These are phyloP conservation scores for Elsinoe ampelina DNA, from an alignment of 2,329 filamentous ascomycete species.

Conservation along the genomic window DNA sequence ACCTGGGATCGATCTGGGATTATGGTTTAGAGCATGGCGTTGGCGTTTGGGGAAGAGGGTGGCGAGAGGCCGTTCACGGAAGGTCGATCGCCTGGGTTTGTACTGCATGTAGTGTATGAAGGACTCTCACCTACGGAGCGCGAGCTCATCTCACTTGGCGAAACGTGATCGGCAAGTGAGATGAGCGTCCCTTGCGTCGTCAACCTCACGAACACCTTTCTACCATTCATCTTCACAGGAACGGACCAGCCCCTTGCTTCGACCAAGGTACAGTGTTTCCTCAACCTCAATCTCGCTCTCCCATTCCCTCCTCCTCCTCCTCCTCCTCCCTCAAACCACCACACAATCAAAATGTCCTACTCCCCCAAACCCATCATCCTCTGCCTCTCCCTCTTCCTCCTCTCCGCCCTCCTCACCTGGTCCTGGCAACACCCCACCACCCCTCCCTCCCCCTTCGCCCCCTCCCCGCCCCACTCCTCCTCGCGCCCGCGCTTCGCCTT, in stretches of 20 bases:
- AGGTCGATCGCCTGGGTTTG: background rate
- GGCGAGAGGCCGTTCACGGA: background rate
- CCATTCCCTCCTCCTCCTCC: too few species aligned
- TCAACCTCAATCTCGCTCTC: too few species aligned
- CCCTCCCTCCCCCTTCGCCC: background rate
- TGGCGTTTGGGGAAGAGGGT: background rate
- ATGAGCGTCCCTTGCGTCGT: too few species aligned
- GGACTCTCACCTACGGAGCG: conserved; percentile 4
- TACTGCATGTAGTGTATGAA: background rate
- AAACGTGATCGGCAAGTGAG: too few species aligned
- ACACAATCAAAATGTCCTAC: too few species aligned
- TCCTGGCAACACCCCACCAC: conserved; percentile 19
- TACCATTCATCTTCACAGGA: too few species aligned
- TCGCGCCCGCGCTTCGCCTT: conserved; percentile 23
- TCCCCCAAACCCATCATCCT: conserved; percentile 24
- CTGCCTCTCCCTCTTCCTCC: conserved; percentile 27
- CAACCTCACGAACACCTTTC: too few species aligned
- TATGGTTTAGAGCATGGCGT: conserved; percentile 4
- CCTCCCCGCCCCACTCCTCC: conserved; percentile 4
- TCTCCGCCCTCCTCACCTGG: conserved; percentile 27
- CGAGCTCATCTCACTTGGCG: too few species aligned
- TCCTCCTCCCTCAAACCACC: too few species aligned
- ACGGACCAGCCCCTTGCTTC: too few species aligned
- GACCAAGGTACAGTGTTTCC: too few species aligned
- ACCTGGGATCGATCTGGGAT: background rate